Evolutionary conservation across 257 asterid genomes (phyloP).

Genomic region (Nicotiana attenuata): DNA sequence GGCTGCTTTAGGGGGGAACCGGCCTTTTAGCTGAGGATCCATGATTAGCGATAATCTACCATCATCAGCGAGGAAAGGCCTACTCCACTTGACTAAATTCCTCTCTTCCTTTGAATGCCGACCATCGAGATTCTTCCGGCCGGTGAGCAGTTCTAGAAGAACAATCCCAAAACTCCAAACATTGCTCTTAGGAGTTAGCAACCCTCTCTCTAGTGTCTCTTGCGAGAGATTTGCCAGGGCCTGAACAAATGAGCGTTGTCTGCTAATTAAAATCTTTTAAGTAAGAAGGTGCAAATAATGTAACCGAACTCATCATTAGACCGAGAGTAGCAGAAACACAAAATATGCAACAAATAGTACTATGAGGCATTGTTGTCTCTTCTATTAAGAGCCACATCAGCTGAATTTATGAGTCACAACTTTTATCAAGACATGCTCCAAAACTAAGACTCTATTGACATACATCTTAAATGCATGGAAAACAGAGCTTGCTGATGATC

Average conservation of each 20-base stretch:
- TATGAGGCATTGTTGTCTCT: background rate
- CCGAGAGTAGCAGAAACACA: background rate
- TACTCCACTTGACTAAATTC: constrained; percentile 79
- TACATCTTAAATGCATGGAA: background rate
- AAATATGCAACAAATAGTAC: background rate
- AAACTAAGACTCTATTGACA: background rate
- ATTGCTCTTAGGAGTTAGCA: constrained; percentile 87
- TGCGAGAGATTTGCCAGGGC: constrained; percentile 70
- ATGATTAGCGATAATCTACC: constrained; percentile 74
- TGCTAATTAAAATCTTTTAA: background rate
- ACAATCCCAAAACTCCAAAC: constrained; percentile 93
- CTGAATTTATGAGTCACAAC: background rate
- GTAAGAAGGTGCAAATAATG: background rate
- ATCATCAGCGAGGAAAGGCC: constrained; percentile 82
- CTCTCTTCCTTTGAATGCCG: constrained; percentile 81
- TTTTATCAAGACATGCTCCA: background rate
- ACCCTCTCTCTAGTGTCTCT: constrained; percentile 81
- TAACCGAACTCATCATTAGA: background rate
- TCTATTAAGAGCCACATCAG: background rate
- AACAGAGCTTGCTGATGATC: background rate
- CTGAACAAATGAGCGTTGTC: constrained; percentile 29
- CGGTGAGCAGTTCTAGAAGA: constrained; percentile 89
- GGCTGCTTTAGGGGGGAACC: constrained; percentile 84
- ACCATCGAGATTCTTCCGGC: constrained; percentile 70
- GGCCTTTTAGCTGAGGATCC: constrained; percentile 89